phyloP scores from a whole-genome alignment of 225 moss, liverwort and hornwort genomes.

The Pseudoscleropodium purum region DNA sequence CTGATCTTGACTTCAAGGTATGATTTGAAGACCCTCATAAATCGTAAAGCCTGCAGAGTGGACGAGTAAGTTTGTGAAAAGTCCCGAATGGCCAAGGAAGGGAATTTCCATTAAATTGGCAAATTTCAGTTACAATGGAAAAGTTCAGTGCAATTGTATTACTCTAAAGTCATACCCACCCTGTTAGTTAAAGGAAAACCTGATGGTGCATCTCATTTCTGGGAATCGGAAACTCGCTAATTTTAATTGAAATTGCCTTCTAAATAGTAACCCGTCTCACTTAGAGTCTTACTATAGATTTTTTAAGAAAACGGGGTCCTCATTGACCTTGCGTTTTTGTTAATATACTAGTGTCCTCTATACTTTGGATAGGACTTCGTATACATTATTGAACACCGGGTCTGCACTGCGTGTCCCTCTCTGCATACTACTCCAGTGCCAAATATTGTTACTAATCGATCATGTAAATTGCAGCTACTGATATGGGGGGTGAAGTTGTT shows the following conservation, averaged over 20 bases:
- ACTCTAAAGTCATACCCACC: too few relatives aligned
- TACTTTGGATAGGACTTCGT: background rate
- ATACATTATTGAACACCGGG: too few relatives aligned
- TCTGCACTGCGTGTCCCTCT: background rate
- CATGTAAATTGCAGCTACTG: constrained; percentile 11
- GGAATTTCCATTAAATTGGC: background rate
- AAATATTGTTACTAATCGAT: background rate
- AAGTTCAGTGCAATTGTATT: background rate
- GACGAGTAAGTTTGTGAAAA: background rate
- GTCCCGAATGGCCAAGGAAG: background rate
- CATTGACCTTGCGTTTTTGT: background rate
- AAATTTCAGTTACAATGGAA: background rate
- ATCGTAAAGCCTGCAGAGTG: background rate
- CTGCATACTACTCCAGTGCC: background rate
- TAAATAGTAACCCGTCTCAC: background rate
- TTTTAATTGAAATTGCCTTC: background rate
- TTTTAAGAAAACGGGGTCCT: too few relatives aligned
- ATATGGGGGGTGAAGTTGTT: constrained; percentile 42
- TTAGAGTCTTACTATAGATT: background rate
- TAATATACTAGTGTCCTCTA: background rate
- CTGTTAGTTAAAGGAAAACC: background rate
- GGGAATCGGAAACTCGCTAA: background rate
- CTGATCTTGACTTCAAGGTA: background rate
- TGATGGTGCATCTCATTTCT: background rate
- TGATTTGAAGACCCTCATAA: background rate